phyloP scores from a whole-genome alignment of 306 rosid genomes.

The Prunus salicina region DNA sequence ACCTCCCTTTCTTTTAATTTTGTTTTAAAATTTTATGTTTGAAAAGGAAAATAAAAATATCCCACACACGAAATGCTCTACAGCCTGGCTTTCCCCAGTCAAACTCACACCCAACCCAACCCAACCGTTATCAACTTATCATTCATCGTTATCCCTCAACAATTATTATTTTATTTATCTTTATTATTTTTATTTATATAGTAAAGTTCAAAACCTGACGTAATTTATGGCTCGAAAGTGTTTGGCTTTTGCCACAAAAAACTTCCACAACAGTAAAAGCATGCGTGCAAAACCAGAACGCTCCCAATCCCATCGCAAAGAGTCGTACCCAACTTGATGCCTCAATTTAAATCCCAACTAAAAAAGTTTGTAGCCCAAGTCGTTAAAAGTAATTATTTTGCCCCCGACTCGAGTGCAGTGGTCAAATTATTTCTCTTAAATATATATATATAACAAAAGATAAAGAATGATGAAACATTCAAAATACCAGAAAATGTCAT shows the following conservation, averaged over 20 bases:
- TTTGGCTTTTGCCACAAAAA: no score
- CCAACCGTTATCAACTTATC: constrained; percentile 58
- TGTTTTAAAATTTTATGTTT: background rate
- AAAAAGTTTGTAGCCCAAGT: no score
- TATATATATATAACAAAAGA: no score
- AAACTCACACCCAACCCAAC: constrained; percentile 42
- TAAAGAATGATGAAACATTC: no score
- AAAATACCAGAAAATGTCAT: no score
- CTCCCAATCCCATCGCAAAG: background rate
- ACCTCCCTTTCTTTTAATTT: no score
- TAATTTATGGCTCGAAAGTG: no score
- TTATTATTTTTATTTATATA: background rate
- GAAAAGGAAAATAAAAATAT: background rate
- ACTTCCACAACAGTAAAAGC: constrained; percentile 26
- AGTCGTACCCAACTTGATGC: background rate
- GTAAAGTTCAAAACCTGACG: background rate
- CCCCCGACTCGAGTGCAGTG: accelerated
- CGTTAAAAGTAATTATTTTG: no score
- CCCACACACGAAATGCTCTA: constrained; percentile 60
- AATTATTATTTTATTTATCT: background rate
- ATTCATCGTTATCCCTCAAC: constrained; percentile 54
- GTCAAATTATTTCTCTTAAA: no score
- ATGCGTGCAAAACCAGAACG: background rate
- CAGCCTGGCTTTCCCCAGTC: constrained; percentile 88
- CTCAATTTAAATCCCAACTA: background rate